A percentile compares a stretch with the other conserved stretches of the same genome.
Evolutionary conservation across 371 early-diverging fungal genomes (phyloP).

Genomic region (Mucor plumbeus): DNA sequence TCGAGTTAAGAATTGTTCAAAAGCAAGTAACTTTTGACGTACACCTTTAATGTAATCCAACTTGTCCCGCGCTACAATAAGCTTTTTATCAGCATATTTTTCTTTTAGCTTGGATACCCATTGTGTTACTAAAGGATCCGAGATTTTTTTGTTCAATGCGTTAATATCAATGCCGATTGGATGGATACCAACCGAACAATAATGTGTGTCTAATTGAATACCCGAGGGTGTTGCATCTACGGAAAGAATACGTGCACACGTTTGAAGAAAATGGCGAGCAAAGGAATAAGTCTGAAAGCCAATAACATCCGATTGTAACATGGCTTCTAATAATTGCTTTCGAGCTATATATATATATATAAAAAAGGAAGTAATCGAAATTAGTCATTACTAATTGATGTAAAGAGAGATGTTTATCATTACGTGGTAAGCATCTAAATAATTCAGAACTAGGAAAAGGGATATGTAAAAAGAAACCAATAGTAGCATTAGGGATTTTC

Average conservation of each 20-base stretch:
- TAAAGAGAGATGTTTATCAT: background rate
- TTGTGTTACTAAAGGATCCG: slow-evolving; percentile 72
- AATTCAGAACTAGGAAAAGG: slow-evolving; percentile 95
- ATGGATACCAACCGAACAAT: slow-evolving; percentile 87
- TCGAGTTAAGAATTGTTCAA: slow-evolving; percentile 87
- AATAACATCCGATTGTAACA: slow-evolving; percentile 84
- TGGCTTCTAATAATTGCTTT: slow-evolving; percentile 82
- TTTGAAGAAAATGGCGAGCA: slow-evolving; percentile 89
- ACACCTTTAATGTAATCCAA: slow-evolving; percentile 99
- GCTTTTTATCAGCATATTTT: slow-evolving; percentile 81
- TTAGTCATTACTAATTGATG: background rate
- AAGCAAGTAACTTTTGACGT: slow-evolving; percentile 94
- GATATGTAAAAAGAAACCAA: slow-evolving; percentile 96
- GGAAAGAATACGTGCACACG: slow-evolving; percentile 84
- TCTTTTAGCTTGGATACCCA: slow-evolving; percentile 76
- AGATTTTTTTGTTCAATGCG: slow-evolving; percentile 63
- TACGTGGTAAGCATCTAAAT: slow-evolving; percentile 87
- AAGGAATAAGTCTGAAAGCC: slow-evolving; percentile 96
- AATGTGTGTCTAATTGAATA: slow-evolving; percentile 79
- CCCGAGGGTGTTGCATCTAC: slow-evolving; percentile 84
- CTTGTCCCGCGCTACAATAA: slow-evolving; percentile 97
- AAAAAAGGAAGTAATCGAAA: background rate
- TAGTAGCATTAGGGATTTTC: slow-evolving; percentile 75
- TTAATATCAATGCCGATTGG: slow-evolving; percentile 89
- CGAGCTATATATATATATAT: slow-evolving; percentile 47